These are phyloP conservation scores for Wallemia hederae DNA, from an alignment of 1,284 basidiomycete genomes.

Conservation along the genomic window DNA sequence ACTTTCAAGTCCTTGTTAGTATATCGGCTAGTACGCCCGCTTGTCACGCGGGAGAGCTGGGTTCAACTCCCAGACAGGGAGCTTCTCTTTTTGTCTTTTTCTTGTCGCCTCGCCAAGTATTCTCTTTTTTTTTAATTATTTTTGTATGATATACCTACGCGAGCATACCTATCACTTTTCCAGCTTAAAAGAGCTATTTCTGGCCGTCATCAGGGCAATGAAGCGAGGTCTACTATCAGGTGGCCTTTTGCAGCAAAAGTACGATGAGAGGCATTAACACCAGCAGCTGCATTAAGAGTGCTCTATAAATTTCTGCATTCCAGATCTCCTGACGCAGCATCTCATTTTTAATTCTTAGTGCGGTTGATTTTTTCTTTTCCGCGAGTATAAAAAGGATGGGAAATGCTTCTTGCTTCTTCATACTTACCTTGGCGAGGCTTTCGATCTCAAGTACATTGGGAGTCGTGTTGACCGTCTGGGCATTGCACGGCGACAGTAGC, in stretches of 20 bases:
- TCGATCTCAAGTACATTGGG: too few relatives aligned
- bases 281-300: too few relatives aligned
- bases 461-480: too few relatives aligned
- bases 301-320: too few relatives aligned
- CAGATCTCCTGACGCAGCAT: neutral
- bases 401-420: neutral
- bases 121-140: conserved; percentile 1
- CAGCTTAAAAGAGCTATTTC: too few relatives aligned
- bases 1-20: neutral
- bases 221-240: too few relatives aligned
- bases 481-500: too few relatives aligned
- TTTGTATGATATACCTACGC: too few relatives aligned
- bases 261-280: too few relatives aligned
- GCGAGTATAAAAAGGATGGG: neutral
- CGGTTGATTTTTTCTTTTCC: conserved; percentile 1
- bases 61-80: neutral
- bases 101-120: neutral
- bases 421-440: conserved; percentile 1
- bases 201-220: too few relatives aligned
- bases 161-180: too few relatives aligned
- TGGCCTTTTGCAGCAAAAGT: too few relatives aligned
- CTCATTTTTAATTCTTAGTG: conserved; percentile 1
- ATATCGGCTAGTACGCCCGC: neutral
- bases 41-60: neutral
- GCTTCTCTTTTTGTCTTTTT: neutral